A percentile compares a stretch with the other conserved stretches of the same genome.
Conservation (phyloP, 352 stramenopile species). For the Globisporangium emineosum region DNA sequence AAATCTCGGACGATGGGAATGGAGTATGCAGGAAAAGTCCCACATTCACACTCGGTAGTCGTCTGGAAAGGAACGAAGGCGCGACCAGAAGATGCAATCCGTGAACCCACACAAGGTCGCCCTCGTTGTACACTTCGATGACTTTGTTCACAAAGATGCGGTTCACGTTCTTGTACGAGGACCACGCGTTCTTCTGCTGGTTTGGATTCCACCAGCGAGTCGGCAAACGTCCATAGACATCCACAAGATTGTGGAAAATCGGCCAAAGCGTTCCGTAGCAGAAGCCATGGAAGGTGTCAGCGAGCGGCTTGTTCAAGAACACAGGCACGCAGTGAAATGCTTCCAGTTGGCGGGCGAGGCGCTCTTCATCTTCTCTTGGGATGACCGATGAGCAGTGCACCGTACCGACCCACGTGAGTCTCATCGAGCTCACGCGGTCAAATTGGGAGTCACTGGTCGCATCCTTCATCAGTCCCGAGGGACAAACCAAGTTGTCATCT, state of each 20-base stretch:
- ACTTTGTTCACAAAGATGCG: slow-evolving; percentile 95
- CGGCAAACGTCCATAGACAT: slow-evolving; percentile 89
- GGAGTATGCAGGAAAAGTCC: slow-evolving; percentile 99
- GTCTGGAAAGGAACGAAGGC: slow-evolving; percentile 94
- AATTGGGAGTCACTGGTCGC: slow-evolving; percentile 56
- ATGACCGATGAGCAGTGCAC: slow-evolving; percentile 77
- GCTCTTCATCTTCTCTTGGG: slow-evolving; percentile 81
- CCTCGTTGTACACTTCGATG: slow-evolving; percentile 89
- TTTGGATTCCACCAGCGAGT: slow-evolving; percentile 84
- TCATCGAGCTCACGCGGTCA: slow-evolving; percentile 73
- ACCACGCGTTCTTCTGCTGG: slow-evolving; percentile 88
- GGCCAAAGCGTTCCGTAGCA: slow-evolving; percentile 98
- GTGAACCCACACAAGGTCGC: slow-evolving; percentile 96
- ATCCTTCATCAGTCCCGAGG: slow-evolving; percentile 73
- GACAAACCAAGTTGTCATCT: slow-evolving; percentile 86
- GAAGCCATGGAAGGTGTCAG: slow-evolving; percentile 90
- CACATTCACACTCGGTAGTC: slow-evolving; percentile 93
- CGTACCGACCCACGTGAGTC: slow-evolving; percentile 83
- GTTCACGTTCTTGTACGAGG: slow-evolving; percentile 96
- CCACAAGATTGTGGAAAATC: slow-evolving; percentile 98
- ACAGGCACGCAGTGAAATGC: slow-evolving; percentile 97
- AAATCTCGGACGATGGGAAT: slow-evolving; percentile 99
- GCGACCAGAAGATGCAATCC: slow-evolving; percentile 98
- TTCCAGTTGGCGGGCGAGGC: slow-evolving; percentile 64
- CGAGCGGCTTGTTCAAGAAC: slow-evolving; percentile 89